Base-by-base conservation (phyloP, 2,329 filamentous ascomycete genomes). In the Aspergillus cejpii region DNA sequence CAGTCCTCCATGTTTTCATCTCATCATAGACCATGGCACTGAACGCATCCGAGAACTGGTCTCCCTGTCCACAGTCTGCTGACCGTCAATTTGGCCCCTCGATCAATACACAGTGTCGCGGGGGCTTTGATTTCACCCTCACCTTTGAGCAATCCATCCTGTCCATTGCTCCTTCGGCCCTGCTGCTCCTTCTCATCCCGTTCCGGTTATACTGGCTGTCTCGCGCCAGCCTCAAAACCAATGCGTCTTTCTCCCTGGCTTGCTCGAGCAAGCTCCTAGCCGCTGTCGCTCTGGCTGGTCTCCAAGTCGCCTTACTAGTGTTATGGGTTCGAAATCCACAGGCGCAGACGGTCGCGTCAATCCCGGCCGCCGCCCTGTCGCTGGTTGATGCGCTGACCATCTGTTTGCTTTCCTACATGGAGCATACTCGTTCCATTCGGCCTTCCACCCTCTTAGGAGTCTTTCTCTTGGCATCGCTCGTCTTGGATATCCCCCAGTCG, bases 81-180 rank as follows among this genome's bases (percentile, higher is more conserved):
- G n/a, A n/a, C n/a, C n/a, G n/a, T n/a, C n/a, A n/a, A 26, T 44
- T 44, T 11, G 42, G 42, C 5, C 42, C 42, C 5, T 26, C 20
- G 19, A 14, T 44, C 27, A 28, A 28, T 10, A 4, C 5, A 19
- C 14, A 29, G 3, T 43, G 39, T 24, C 39, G 24, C 27, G 27
- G 36, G 1, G 14, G 10, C 5, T 43, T 47, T 31, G 45, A 47
- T 29, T 47, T 47, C 40, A 43, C 45, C 12, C 31, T 47, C 6
- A 17, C 29, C 15, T 47, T 47, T 38, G 45, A 47, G 24, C 45
- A 47, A n/a, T 29, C 27, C 23, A 43, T 47, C 11, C 24, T 47
- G 20, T 43, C 45, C 5, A 40, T 47, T 14, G 36, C 20, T 8
- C 40, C 40, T 17, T 39, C 45, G 1, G 36, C 27, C 7, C 6